These are phyloP conservation scores for Aspergillus neotritici DNA, from an alignment of 2,329 filamentous ascomycete genomes.

Conservation along the genomic window DNA sequence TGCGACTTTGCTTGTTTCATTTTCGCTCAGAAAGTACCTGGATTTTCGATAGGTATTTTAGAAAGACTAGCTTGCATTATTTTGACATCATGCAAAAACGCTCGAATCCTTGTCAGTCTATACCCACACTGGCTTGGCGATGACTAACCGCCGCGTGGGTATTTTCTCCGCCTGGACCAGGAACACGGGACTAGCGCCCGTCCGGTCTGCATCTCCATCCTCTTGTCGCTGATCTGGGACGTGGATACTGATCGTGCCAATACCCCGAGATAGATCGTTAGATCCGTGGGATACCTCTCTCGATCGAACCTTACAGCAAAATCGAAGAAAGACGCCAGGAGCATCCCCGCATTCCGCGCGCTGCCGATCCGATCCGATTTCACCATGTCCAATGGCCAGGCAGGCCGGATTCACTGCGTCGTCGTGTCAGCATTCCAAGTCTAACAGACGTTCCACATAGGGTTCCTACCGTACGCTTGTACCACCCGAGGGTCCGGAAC, in stretches of 20 bases:
- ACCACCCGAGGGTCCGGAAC: background rate
- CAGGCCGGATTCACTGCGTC: slow-evolving; percentile 5
- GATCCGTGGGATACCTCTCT: too few relatives aligned
- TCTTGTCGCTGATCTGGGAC: too few relatives aligned
- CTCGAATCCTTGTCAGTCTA: background rate
- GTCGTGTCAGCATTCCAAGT: background rate
- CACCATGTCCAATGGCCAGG: slow-evolving; percentile 11
- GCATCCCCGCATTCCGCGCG: background rate
- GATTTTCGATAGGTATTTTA: too few relatives aligned
- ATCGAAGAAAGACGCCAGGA: background rate
- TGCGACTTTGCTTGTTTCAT: too few relatives aligned
- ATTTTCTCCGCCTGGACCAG: background rate
- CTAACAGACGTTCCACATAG: background rate
- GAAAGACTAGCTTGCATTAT: too few relatives aligned
- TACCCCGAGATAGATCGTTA: too few relatives aligned
- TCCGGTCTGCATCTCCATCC: too few relatives aligned
- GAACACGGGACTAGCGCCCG: too few relatives aligned
- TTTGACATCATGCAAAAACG: too few relatives aligned
- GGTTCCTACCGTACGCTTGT: background rate
- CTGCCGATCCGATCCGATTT: background rate
- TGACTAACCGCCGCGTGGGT: slow-evolving; percentile 3
- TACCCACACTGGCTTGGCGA: background rate
- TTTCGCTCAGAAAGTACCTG: too few relatives aligned
- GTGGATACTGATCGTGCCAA: too few relatives aligned
- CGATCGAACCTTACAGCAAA: too few relatives aligned